phyloP scores from a whole-genome alignment of 2,329 filamentous ascomycete species.

The Talaromyces sp. region DNA sequence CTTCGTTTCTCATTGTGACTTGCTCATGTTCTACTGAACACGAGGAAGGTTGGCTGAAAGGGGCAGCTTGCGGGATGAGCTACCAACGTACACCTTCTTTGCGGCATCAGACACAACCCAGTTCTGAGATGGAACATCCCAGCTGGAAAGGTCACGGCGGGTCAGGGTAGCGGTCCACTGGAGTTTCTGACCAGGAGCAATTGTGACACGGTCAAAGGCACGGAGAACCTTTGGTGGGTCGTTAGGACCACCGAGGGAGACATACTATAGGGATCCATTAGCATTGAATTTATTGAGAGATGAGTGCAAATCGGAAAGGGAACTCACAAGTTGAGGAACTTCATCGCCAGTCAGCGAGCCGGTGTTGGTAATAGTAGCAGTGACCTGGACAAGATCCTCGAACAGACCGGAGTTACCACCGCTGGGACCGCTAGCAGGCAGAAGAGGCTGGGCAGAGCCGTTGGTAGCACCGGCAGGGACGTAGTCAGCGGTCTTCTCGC shows the following conservation, averaged over 20 bases:
- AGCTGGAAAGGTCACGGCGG: conserved; percentile 82
- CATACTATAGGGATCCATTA: conserved; percentile 63
- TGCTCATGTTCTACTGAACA: conserved; percentile 21
- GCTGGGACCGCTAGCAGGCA: conserved; percentile 60
- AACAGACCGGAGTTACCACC: conserved; percentile 63
- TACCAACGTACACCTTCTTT: conserved; percentile 64
- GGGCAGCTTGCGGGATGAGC: conserved; percentile 60
- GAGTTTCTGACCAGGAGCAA: conserved; percentile 68
- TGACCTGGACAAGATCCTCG: conserved; percentile 53
- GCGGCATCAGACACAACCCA: conserved; percentile 68
- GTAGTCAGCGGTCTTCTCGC: conserved; percentile 51
- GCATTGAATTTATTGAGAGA: too few species aligned
- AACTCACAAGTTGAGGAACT: conserved; percentile 54
- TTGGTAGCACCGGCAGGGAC: conserved; percentile 56
- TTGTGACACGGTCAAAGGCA: conserved; percentile 76
- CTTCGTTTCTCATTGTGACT: not conserved
- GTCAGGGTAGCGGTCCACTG: conserved; percentile 71
- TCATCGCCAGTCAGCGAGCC: conserved; percentile 54
- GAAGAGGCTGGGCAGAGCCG: conserved; percentile 57
- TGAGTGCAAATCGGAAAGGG: not conserved
- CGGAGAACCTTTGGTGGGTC: conserved; percentile 71
- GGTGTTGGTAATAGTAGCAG: conserved; percentile 55
- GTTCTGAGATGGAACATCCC: conserved; percentile 78
- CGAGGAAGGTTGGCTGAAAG: conserved; percentile 45
- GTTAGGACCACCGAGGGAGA: conserved; percentile 76